Evolutionary conservation across 257 asterid genomes (phyloP).

Genomic region (Phtheirospermum japonicum): DNA sequence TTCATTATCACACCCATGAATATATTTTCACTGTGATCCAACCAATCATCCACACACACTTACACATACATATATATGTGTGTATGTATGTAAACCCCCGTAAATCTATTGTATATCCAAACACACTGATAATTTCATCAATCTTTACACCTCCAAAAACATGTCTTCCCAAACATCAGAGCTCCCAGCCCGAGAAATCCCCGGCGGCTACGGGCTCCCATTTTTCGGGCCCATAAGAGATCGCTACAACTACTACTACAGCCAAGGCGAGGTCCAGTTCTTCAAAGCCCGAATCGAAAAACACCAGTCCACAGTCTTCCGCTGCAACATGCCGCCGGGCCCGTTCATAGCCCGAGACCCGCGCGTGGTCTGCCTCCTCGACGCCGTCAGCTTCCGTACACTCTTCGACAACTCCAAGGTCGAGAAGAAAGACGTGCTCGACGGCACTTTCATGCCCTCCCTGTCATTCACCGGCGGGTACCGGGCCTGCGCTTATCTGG

Average conservation of each 20-base stretch:
- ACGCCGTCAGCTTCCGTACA: conserved; percentile 57
- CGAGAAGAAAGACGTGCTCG: conserved; percentile 64
- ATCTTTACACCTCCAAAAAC: no score
- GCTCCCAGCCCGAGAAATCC: conserved; percentile 38
- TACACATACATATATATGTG: no score
- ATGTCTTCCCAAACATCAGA: conserved; percentile 17
- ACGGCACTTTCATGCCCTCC: conserved; percentile 83
- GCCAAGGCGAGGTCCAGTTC: conserved; percentile 44
- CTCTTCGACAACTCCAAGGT: conserved; percentile 74
- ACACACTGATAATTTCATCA: not conserved
- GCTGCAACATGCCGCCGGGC: conserved; percentile 72
- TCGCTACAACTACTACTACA: conserved; percentile 46
- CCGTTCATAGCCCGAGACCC: conserved; percentile 46
- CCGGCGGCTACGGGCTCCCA: conserved; percentile 50
- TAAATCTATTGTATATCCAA: not conserved
- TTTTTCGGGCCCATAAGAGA: conserved; percentile 49
- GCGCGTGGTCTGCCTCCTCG: conserved; percentile 53
- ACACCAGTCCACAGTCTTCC: conserved; percentile 49
- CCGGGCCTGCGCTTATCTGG: conserved; percentile 67
- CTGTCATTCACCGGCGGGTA: conserved; percentile 61
- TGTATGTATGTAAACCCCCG: no score
- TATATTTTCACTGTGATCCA: no score
- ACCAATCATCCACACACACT: no score
- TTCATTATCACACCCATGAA: no score
- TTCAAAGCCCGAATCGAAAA: conserved; percentile 42